These are phyloP conservation scores for Leccinum griseonigrum DNA, from an alignment of 1,284 basidiomycete genomes.

Conservation along the genomic window DNA sequence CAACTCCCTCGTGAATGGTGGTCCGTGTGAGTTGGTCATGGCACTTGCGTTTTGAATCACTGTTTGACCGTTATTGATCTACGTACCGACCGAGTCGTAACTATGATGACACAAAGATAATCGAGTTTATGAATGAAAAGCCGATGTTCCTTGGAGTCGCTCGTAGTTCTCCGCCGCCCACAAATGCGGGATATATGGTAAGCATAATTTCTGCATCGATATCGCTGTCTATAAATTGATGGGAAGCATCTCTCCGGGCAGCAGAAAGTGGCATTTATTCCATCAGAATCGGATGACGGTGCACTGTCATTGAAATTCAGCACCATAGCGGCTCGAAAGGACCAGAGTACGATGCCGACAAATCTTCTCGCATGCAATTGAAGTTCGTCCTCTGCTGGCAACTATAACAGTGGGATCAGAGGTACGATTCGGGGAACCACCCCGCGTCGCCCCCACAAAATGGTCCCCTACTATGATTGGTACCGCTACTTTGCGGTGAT, in stretches of 20 bases:
- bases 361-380: not conserved
- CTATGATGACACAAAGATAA: not conserved
- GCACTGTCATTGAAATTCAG: not conserved
- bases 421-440: not conserved
- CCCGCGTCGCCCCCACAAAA: constrained; percentile 2
- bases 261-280: not conserved
- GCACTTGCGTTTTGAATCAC: not conserved
- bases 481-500: constrained; percentile 66
- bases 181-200: not conserved
- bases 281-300: not conserved
- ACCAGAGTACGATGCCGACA: not conserved
- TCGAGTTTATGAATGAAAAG: not conserved
- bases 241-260: not conserved
- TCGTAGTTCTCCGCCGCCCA: not conserved
- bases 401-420: constrained; percentile 11
- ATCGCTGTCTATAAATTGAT: not conserved
- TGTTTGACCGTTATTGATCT: not conserved
- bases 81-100: not conserved
- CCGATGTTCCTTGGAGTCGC: not conserved
- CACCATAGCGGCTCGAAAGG: not conserved
- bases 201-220: not conserved
- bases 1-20: too few relatives aligned
- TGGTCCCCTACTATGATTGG: constrained; percentile 10
- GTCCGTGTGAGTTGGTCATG: not conserved
- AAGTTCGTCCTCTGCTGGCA: not conserved